Evolutionary conservation across 2,329 filamentous ascomycete genomes (phyloP), one percentile per base, ranked within the genome.

Genomic region (Aspergillus oerlinghausenensis): DNA sequence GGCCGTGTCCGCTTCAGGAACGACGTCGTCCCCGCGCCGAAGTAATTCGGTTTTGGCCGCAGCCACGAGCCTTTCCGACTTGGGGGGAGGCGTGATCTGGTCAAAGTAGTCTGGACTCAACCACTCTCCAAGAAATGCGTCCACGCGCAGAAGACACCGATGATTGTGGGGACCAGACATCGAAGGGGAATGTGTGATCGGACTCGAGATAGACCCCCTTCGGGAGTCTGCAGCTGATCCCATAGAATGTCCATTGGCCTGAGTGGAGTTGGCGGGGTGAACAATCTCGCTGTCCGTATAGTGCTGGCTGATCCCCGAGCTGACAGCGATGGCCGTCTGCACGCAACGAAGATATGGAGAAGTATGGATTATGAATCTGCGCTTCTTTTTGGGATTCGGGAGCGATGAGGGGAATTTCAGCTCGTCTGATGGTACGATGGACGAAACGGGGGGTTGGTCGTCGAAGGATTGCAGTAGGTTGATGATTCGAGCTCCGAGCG

Each of bases 51-150:
- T 89, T 73, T 97, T 97, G 29, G 94, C 93, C 43, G 85, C 85
- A 26, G 89, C 89, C 2, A 97, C 80, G 90, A 99, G 95, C 75
- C 94, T 83, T 3, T 88, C 84, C 3, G 91, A 93, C 47, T 86
- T 85, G 0, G 94, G 94, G 10, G 94, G 94, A 3, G 92, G 90
- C 0, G 89, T 93, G 62, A 97, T 97, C 52, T 89, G 83, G 60
- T 96, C 92, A 67, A 93, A 99, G 73, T 99, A 99, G 68, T 92
- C 88, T 1, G 92, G 90, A 1, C 89, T 90, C 29, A 97, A 81
- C 94, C 94, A 99, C 79, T 99, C 94, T 50, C 94, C 93, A 0
- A 99, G 81, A 69, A 95, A 97, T 0, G 92, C 88, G 74, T 99
- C 94, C 5, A 99, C 82, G 0, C 94, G 88, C 50, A 99, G 76